Conservation (phyloP, 352 stramenopile species). For the Pythium aphanidermatum region DNA sequence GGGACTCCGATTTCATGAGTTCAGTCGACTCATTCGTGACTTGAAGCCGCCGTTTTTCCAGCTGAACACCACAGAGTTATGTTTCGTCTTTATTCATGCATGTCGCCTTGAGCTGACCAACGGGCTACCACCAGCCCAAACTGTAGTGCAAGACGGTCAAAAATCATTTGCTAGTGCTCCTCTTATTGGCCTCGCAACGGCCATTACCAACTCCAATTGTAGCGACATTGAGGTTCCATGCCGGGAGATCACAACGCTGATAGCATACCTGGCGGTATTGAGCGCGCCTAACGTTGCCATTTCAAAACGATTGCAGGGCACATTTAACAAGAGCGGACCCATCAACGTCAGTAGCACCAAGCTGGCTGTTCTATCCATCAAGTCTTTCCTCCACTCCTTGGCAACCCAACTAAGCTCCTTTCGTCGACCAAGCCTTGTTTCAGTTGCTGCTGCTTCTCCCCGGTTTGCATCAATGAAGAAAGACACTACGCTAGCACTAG, state of each 20-base stretch:
- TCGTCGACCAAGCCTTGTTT: conserved; percentile 3
- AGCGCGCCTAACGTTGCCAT: conserved; percentile 5
- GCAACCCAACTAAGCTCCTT: too few relatives aligned
- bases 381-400: conserved; percentile 53
- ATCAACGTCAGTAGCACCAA: conserved; percentile 9
- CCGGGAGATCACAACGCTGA: background rate
- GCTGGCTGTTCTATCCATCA: conserved; percentile 32
- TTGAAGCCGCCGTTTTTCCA: conserved; percentile 36
- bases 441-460: background rate
- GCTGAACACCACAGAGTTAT: conserved; percentile 35
- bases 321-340: background rate
- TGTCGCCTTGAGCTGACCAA: conserved; percentile 25
- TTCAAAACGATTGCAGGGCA: background rate
- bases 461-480: conserved; percentile 25
- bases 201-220: background rate
- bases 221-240: conserved; percentile 13
- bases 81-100: conserved; percentile 52
- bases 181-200: background rate
- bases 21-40: conserved; percentile 41
- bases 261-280: conserved; percentile 17
- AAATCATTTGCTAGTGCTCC: conserved; percentile 7
- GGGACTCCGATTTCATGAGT: conserved; percentile 46
- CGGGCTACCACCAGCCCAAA: background rate
- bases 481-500: conserved; percentile 36
- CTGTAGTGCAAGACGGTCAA: background rate